Base-by-base conservation (phyloP, 2,329 filamentous ascomycete genomes). In the Calcarisporium arbuscula region DNA sequence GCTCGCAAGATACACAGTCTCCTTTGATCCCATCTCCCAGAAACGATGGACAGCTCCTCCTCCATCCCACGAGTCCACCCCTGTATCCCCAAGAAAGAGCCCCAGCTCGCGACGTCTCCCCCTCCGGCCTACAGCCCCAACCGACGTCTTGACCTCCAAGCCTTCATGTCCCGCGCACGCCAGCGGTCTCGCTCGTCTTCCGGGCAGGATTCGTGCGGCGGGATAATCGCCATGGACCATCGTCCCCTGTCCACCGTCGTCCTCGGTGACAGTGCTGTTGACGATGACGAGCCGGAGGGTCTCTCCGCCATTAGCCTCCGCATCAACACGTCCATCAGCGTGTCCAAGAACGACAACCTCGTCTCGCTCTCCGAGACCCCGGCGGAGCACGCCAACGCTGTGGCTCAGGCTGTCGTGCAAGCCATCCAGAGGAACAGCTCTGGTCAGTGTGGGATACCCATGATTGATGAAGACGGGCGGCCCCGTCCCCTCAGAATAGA, bases 321-420 rank as follows among this genome's bases (percentile, higher is more conserved):
- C 12, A 67, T 78, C 54, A 65, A 67, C 44, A 63, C 67, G 12
- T 60, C 66, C 1, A 50, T 75, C 46, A 57, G 47, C 39, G 57
- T 77, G 44, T 52, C 54, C 23, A 65, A 64, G 40, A 60, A 60
- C 51, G 58, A 65, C 51, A 78, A 77, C 50, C 48, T 70, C 31
- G 52, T 74, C 29, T 62, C 64, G 15, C 49, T 72, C 15, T 46
- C 54, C 1, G 48, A 60, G 4, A 57, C 62, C 5, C 58, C 65
- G 2, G 50, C 60, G 5, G 51, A 54, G 5, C 57, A 61, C 30
- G 65, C 67, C 49, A 49, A 58, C 46, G 45, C 57, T 37, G 57
- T 75, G 39, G 62, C 68, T 8, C 51, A 57, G 7, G 57, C 67
- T 5, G 53, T 77, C 4, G 56, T 72, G 10, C 46, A 59, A 10